Percentiles rank a stretch among this genome's conserved stretches.
These are phyloP conservation scores for Aristolochia fimbriata DNA, from an alignment of 164 flowering plant genomes.

Conservation along the genomic window DNA sequence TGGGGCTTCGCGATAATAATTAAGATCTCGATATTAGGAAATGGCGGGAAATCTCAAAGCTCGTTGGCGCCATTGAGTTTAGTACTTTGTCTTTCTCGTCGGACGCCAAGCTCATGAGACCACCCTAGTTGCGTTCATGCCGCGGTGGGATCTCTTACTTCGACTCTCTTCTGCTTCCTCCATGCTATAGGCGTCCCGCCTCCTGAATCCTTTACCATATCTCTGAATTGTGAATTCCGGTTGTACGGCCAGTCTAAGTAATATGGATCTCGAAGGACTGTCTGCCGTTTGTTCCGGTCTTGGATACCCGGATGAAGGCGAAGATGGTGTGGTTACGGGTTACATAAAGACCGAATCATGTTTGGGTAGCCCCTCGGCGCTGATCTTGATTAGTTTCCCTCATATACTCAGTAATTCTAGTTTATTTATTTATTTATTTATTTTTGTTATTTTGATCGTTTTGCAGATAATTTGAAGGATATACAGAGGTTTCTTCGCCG, in stretches of 20 bases:
- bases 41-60: conserved; percentile 1
- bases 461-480: conserved; percentile 86
- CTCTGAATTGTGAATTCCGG: no score
- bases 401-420: not conserved
- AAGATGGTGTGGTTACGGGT: conserved; percentile 41
- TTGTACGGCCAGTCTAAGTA: not conserved
- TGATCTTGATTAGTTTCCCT: not conserved
- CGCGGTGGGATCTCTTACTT: not conserved
- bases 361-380: conserved; percentile 30
- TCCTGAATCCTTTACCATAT: no score
- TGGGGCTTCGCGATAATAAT: no score
- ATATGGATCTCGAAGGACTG: conserved; percentile 52
- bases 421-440: no score
- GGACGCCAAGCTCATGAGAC: not conserved
- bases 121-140: not conserved
- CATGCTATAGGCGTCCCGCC: no score
- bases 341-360: conserved; percentile 51
- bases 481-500: conserved; percentile 81
- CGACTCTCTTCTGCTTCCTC: not conserved
- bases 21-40: not conserved
- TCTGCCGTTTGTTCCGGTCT: conserved; percentile 65
- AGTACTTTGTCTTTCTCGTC: no score
- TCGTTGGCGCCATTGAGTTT: not conserved
- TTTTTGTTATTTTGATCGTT: not conserved
- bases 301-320: conserved; percentile 52